Evolutionary conservation across 768 basidiomycete genomes (phyloP), one percentile per base, ranked within the genome.

Genomic region (Mrakia hoshinonis): DNA sequence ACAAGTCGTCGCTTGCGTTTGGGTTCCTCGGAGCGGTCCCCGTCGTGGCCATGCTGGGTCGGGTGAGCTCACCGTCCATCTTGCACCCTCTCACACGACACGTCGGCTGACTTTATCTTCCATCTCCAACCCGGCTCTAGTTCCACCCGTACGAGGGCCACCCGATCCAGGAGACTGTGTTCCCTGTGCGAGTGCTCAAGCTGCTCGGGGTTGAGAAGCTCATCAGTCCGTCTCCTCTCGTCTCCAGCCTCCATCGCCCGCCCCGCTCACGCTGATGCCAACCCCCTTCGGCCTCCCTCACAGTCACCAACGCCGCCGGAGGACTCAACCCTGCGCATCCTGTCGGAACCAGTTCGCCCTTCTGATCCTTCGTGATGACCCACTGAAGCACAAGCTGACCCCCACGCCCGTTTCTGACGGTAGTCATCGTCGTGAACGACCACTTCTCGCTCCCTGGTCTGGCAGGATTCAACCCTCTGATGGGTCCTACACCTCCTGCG

Each of bases 231-330:
- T 80, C 58, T 29, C 15, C 54, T n/a, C 39, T 38, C 15, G 9
- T 4, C 67, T 31, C 15, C 67, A 9, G n/a, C 36, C 31, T 61
- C 51, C 34, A 34, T 69, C 24, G 29, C 61, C n/a, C n/a, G 22
- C 22, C 39, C 24, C 46, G 4, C 18, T 43, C 24, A 2, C 29
- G 13, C 15, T 0, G 0, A 18, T 58, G 26, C 10, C 2, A 36
- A 34, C 3, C 54, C 39, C 3, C 11, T 24, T 43, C 36, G 22
- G 22, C 20, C 13, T 48, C 26, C 13, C 7, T 29, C 3, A 20
- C 75, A 92, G 90, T 93, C 60, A 94, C 92, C 49, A 95, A 94
- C 78, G 92, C 92, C 13, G 85, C 91, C 22, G 92, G 92, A 22
- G 87, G 87, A 3, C 82, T 95, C 9, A 91, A 90, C 76, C 85